A percentile compares a stretch with the other conserved stretches of the same genome.
phyloP scores from a whole-genome alignment of 805 yeast genomes.

The Jamesozyma spencerorum region DNA sequence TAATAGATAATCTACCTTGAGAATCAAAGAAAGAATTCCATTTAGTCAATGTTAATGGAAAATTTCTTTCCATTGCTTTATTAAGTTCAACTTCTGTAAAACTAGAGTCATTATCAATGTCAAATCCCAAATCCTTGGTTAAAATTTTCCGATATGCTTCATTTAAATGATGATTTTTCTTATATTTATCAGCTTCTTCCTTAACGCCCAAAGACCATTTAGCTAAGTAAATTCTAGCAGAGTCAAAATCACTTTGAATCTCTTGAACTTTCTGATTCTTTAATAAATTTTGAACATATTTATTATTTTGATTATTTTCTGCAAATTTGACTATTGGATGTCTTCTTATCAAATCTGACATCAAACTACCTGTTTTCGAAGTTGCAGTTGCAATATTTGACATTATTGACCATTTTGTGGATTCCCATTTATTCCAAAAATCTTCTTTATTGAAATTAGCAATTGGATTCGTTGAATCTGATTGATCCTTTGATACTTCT shows the following conservation, averaged over 20 bases:
- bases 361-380: slow-evolving; percentile 26
- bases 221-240: slow-evolving; percentile 85
- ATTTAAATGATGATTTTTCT: slow-evolving; percentile 41
- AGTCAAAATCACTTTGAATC: slow-evolving; percentile 80
- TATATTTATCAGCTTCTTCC: slow-evolving; percentile 68
- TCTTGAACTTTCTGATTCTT: slow-evolving; percentile 70
- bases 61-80: slow-evolving; percentile 55
- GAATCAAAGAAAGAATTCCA: slow-evolving; percentile 82
- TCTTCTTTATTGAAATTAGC: background rate
- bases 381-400: slow-evolving; percentile 78
- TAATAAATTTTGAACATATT: slow-evolving; percentile 42
- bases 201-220: slow-evolving; percentile 95
- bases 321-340: slow-evolving; percentile 26
- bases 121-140: slow-evolving; percentile 53
- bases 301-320: slow-evolving; percentile 37
- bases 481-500: background rate
- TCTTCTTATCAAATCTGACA: slow-evolving; percentile 17
- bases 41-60: slow-evolving; percentile 41
- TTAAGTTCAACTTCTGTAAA: slow-evolving; percentile 32
- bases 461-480: background rate
- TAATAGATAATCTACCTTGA: slow-evolving; percentile 62
- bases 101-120: slow-evolving; percentile 23
- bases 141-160: slow-evolving; percentile 49
- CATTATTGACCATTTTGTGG: slow-evolving; percentile 77
- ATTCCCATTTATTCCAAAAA: slow-evolving; percentile 22